phyloP scores from a whole-genome alignment of 768 basidiomycete genomes.

The Terana coerulea region DNA sequence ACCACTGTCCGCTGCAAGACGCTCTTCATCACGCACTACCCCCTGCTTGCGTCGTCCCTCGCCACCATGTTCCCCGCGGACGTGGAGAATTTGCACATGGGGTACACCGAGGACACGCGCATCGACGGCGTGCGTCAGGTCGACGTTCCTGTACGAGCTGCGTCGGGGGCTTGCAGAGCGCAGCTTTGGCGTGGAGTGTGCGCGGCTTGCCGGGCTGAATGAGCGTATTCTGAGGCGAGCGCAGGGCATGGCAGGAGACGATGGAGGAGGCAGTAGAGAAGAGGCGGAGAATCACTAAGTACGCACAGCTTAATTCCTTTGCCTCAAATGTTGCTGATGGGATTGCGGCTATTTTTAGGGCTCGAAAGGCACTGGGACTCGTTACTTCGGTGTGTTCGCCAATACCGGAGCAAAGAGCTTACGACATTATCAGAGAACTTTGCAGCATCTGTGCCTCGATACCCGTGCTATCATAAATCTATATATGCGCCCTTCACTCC shows the following conservation, averaged over 20 bases:
- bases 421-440: neutral
- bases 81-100: slow-evolving; percentile 84
- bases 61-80: slow-evolving; percentile 54
- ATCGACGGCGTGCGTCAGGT: slow-evolving; percentile 76
- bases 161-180: slow-evolving; percentile 70
- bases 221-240: slow-evolving; percentile 65
- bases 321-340: neutral
- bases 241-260: slow-evolving; percentile 39
- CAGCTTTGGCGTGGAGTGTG: slow-evolving; percentile 93
- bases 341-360: neutral
- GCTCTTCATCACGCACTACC: slow-evolving; percentile 95
- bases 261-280: slow-evolving; percentile 53
- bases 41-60: slow-evolving; percentile 69
- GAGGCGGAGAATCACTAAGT: slow-evolving; percentile 51
- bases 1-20: slow-evolving; percentile 60
- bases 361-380: neutral
- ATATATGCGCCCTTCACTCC: too few species aligned
- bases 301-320: neutral
- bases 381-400: neutral
- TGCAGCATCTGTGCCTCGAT: neutral
- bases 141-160: slow-evolving; percentile 82
- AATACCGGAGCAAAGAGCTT: neutral
- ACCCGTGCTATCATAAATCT: too few species aligned
- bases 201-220: slow-evolving; percentile 80
- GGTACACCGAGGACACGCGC: slow-evolving; percentile 64